Evolutionary conservation across 176 grass and related monocot species (phyloP), one percentile per base, ranked within the genome.

Genomic region (Oryza meridionalis): DNA sequence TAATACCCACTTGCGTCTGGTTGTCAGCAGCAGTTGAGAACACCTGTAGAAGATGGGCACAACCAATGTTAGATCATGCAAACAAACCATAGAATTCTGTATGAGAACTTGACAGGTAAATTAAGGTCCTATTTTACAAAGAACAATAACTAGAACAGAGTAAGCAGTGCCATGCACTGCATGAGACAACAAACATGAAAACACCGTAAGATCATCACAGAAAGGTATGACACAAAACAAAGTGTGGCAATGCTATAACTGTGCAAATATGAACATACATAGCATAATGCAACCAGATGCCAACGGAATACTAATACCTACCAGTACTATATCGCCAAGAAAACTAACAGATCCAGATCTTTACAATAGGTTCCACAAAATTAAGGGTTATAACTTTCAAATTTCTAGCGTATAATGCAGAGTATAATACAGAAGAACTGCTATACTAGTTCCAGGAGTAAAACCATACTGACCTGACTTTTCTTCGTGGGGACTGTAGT

Each of bases 21-120:
- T 90, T 90, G 88, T 90, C 83, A 33, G 88, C 88, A 35, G 88
- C 83, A 46, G 83, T 86, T n/a, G 88, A 86, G 70, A 85, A 89
- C 45, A 89, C 77, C 88, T 89, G 62, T 55, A 76, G 72, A 49
- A 16, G 16, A 19, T 5, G 16, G 11, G 1, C 35, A 85, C 3
- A n/a, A 14, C 15, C 50, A 55, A 16, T 55, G 15, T 55, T 55
- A 19, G 5, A 55, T 55, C 17, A 55, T 3, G 16, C 50, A 55
- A 55, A 55, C 50, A 1, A 19, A 55, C 5, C 16, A 55, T 55
- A 55, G 1, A 49, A 69, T 38, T 19, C 5, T 69, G 14, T 14
- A 55, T 17, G 50, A 17, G 15, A 53, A 55, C 50, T 55, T 55
- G 16, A 19, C 5, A 7, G 16, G 50, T 55, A 55, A 55, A 55